A percentile compares a stretch with the other conserved stretches of the same genome.
These are phyloP conservation scores for Malus asiatica DNA, from an alignment of 306 rosid species.

Conservation along the genomic window DNA sequence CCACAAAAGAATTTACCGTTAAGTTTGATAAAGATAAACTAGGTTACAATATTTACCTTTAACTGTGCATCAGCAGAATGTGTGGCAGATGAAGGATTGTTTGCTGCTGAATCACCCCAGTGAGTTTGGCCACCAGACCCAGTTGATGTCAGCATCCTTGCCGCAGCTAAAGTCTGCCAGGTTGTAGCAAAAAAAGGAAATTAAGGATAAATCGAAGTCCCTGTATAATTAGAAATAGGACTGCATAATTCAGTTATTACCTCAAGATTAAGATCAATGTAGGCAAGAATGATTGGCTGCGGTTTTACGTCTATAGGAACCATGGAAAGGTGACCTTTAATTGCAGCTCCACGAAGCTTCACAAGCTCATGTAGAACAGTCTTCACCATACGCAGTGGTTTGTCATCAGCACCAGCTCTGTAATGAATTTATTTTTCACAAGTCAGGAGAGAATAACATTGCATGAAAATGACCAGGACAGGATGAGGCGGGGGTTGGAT, in stretches of 20 bases:
- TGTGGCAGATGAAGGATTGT: constrained; percentile 81
- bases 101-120: constrained; percentile 87
- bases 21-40: background rate
- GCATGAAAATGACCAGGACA: background rate
- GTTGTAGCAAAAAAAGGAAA: background rate
- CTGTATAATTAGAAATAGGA: background rate
- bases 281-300: constrained; percentile 97
- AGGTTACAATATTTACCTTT: constrained; percentile 42
- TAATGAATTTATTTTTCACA: background rate
- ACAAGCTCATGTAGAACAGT: constrained; percentile 98
- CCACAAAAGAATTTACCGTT: background rate
- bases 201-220: background rate
- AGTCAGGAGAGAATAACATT: constrained; percentile 5
- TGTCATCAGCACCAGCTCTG: constrained; percentile 99
- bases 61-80: constrained; percentile 91
- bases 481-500: background rate
- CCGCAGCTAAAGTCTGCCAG: constrained; percentile 90
- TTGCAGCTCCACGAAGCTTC: constrained; percentile 98
- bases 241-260: constrained; percentile 26
- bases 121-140: constrained; percentile 95
- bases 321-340: constrained; percentile 98
- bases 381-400: constrained; percentile 95
- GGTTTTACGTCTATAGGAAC: constrained; percentile 98
- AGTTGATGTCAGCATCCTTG: constrained; percentile 96
- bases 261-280: constrained; percentile 98